Conservation (phyloP, 805 yeast genomes). For the Saccharomycopsis fodiens region DNA sequence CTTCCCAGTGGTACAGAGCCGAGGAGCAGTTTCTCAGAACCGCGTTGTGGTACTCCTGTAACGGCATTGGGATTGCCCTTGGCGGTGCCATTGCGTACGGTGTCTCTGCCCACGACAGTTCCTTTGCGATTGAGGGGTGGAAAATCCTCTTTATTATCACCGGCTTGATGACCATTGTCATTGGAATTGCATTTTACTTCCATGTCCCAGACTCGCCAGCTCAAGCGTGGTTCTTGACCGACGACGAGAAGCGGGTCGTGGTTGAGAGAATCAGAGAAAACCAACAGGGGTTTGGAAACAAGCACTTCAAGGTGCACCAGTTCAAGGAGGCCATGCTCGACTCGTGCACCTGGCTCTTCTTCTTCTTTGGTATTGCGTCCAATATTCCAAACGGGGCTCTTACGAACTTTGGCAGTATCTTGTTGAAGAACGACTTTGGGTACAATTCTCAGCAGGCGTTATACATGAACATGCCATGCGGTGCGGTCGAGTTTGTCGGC, state of each 20-base stretch:
- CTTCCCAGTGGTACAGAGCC: slow-evolving; percentile 50
- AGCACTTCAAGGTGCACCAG: slow-evolving; percentile 47
- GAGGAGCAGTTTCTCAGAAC: slow-evolving; percentile 38
- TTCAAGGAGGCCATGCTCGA: slow-evolving; percentile 45
- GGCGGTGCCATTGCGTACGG: slow-evolving; percentile 53
- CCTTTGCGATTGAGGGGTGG: slow-evolving; percentile 47
- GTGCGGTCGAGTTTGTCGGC: slow-evolving; percentile 39
- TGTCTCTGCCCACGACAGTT: slow-evolving; percentile 31
- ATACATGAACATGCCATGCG: slow-evolving; percentile 38
- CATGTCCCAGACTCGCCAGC: slow-evolving; percentile 54
- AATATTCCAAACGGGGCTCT: slow-evolving; percentile 50
- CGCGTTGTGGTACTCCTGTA: slow-evolving; percentile 37
- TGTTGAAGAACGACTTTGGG: slow-evolving; percentile 36
- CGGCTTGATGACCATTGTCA: slow-evolving; percentile 49
- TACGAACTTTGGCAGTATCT: slow-evolving; percentile 39
- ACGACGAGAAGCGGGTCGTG: slow-evolving; percentile 39
- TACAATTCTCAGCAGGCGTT: slow-evolving; percentile 33
- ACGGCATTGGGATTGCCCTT: slow-evolving; percentile 40
- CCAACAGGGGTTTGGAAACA: slow-evolving; percentile 53
- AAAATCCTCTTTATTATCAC: slow-evolving; percentile 49
- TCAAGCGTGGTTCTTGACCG: slow-evolving; percentile 38
- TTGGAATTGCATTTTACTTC: slow-evolving; percentile 40
- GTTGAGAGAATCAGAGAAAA: slow-evolving; percentile 47
- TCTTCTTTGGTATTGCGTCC: slow-evolving; percentile 33
- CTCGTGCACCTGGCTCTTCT: slow-evolving; percentile 40